phyloP scores from a whole-genome alignment of 2,329 filamentous ascomycete genomes.

The Xylogone sp. region DNA sequence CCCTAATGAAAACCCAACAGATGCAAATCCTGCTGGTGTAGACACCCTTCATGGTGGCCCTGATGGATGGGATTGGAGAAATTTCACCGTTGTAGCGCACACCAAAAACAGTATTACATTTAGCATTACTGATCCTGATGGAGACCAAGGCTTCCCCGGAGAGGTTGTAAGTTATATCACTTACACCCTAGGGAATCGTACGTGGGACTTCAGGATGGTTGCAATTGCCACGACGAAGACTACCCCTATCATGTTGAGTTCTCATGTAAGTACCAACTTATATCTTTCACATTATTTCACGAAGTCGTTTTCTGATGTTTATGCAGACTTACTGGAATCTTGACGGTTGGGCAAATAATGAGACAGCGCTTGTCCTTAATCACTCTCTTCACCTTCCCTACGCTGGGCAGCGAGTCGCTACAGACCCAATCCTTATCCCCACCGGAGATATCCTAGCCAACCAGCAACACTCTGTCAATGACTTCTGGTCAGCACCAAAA shows the following conservation, averaged over 20 bases:
- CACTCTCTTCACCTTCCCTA: conserved; percentile 72
- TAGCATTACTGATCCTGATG: conserved; percentile 67
- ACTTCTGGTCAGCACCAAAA: conserved; percentile 81
- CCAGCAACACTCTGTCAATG: conserved; percentile 63
- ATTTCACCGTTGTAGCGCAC: conserved; percentile 72
- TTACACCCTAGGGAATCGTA: conserved; percentile 62
- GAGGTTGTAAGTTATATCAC: conserved; percentile 72
- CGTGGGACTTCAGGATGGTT: conserved; percentile 71
- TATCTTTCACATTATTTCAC: not conserved
- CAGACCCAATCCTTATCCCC: conserved; percentile 70
- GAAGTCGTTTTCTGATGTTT: conserved; percentile 16
- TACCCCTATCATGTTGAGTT: conserved; percentile 79
- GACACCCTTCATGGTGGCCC: conserved; percentile 68
- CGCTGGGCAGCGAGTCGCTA: conserved; percentile 63
- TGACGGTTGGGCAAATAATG: conserved; percentile 72
- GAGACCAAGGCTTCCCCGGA: conserved; percentile 74
- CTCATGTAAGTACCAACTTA: conserved; percentile 37
- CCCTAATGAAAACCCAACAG: conserved; percentile 60
- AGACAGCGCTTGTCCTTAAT: conserved; percentile 62
- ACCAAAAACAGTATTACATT: conserved; percentile 69
- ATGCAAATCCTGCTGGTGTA: conserved; percentile 45
- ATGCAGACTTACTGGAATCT: conserved; percentile 79
- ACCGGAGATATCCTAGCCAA: conserved; percentile 74
- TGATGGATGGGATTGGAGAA: conserved; percentile 73
- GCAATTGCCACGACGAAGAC: conserved; percentile 68